These are phyloP conservation scores for Schrenkiella parvula DNA, from an alignment of 345 rosid species.

Conservation along the genomic window DNA sequence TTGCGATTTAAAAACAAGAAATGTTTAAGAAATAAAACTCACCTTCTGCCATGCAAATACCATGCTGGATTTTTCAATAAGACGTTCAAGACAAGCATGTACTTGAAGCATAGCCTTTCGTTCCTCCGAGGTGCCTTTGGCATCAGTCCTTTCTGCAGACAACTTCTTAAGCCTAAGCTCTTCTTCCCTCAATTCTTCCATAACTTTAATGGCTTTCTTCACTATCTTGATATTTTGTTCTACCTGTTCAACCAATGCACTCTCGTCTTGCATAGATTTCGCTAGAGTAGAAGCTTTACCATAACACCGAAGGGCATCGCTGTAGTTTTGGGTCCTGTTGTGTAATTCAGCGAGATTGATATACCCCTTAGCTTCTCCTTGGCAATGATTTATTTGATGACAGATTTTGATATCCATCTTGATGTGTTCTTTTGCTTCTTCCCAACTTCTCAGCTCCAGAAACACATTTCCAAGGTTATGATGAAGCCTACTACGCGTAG, in stretches of 20 bases:
- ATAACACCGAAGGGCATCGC: constrained; percentile 70
- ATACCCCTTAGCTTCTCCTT: constrained; percentile 96
- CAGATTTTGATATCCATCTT: constrained; percentile 82
- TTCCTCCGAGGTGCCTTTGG: constrained; percentile 58
- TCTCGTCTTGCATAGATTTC: constrained; percentile 91
- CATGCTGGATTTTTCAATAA: constrained; percentile 71
- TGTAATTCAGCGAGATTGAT: constrained; percentile 91
- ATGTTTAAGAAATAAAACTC: constrained; percentile 13
- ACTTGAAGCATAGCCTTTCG: constrained; percentile 63
- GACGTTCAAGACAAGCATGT: constrained; percentile 61
- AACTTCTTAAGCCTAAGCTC: constrained; percentile 84
- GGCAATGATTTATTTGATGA: constrained; percentile 57
- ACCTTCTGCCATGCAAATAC: constrained; percentile 81
- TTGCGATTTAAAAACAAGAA: not conserved
- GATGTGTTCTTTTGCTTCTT: constrained; percentile 62
- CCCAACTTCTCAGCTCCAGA: constrained; percentile 71
- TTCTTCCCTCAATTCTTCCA: constrained; percentile 69
- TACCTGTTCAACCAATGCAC: constrained; percentile 59
- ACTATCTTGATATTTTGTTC: constrained; percentile 58
- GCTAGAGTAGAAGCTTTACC: constrained; percentile 72
- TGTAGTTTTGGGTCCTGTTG: constrained; percentile 67
- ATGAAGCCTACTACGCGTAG: constrained; percentile 80
- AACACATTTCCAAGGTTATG: constrained; percentile 84
- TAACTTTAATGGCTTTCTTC: constrained; percentile 57
- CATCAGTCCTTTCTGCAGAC: constrained; percentile 45